Evolutionary conservation across 1,139 yeast genomes (phyloP).

Genomic region (Candida tropicalis): DNA sequence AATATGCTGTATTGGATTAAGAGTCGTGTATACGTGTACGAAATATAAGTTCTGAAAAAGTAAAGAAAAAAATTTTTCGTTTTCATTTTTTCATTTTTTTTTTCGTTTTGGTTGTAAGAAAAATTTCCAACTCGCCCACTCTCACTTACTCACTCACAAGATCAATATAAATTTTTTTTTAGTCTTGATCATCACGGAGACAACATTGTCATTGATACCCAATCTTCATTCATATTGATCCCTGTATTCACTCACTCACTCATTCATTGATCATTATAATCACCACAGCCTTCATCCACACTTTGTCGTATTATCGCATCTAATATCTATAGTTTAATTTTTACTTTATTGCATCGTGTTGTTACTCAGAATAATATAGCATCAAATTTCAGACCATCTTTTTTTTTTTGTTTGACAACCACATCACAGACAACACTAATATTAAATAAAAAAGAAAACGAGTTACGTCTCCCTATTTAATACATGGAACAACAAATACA

Average conservation of each 20-base stretch:
- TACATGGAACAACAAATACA: conserved; percentile 82
- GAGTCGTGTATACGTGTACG: conserved; percentile 3
- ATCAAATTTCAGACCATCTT: background rate
- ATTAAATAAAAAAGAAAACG: too few species aligned
- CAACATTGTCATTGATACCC: too few species aligned
- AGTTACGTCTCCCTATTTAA: too few species aligned
- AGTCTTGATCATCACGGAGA: too few species aligned
- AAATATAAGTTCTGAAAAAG: conserved; percentile 1
- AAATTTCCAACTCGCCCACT: too few species aligned
- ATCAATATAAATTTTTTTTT: too few species aligned
- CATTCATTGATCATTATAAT: too few species aligned
- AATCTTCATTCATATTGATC: too few species aligned
- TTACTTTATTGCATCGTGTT: conserved; percentile 2
- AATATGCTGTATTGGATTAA: conserved; percentile 54
- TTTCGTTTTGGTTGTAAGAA: conserved; percentile 2
- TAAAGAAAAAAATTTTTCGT: conserved; percentile 5
- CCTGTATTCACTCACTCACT: background rate
- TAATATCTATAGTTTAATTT: too few species aligned
- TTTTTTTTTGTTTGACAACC: conserved; percentile 4
- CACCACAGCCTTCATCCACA: background rate
- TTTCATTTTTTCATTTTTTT: conserved; percentile 7
- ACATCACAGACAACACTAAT: background rate
- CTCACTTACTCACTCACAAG: too few species aligned
- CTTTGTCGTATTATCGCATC: too few species aligned
- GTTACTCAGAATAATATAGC: background rate